Base-by-base conservation (phyloP, 2,329 filamentous ascomycete genomes). In the Fusarium oxysporum region DNA sequence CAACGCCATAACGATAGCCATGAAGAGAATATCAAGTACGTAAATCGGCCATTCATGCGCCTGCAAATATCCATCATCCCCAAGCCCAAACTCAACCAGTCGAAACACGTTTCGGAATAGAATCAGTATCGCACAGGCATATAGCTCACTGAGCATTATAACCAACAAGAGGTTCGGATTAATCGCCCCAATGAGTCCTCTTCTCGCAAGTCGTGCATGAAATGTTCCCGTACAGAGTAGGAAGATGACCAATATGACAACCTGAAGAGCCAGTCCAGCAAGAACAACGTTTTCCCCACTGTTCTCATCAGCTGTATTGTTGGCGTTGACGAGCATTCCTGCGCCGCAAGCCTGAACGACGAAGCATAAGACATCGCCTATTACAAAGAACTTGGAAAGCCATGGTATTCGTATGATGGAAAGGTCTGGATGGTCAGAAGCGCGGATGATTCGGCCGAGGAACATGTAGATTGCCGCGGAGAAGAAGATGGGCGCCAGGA, bases 391-490 rank as follows among this genome's bases (percentile, higher is more conserved):
- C 4, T 60, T 55, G 8, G 57, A 60, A 14, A 55, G 37, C 37
- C 57, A 60, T 7, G 8, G 6, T 30, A n/a, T 60, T 13, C n/a
- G 57, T 11, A 60, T 54, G 6, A 37, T 12, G 2, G 33, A 54
- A n/a, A 54, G 57, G 4, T 60, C 50, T 0, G 35, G 10, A 1
- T 40, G 28, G 1, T 17, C 9, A 5, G 47, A 13, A 6, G 57
- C 57, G 4, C 17, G 16, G 13, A 54, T 54, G 1, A 60, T 6
- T 8, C 57, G 57, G 16, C 45, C 45, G 33, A 60, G 45, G 4
- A 60, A 28, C 57, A 60, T 54, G 57, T 60, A 60, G 8, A 60
- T 60, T 11, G 57, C 48, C 2, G 57, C 57, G 13, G 45, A 37
- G 28, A 60, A 60, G 45, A 53, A 54, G 17, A 60, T 60, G 1